Evolutionary conservation across 108 stramenopile genomes (phyloP).

Genomic region (Nitzschia sp.): DNA sequence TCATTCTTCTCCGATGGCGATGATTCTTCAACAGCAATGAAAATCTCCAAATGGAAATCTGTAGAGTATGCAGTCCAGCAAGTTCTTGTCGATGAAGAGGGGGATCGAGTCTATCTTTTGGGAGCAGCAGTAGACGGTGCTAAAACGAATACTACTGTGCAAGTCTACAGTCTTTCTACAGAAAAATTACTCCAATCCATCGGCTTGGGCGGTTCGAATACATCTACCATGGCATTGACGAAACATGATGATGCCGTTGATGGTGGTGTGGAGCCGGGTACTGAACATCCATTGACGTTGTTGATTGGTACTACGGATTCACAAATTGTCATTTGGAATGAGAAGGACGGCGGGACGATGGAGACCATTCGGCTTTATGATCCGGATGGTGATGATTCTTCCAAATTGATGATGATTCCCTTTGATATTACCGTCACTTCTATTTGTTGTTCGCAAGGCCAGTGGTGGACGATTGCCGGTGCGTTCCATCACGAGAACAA

Average conservation of each 20-base stretch:
- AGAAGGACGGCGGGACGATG: background rate
- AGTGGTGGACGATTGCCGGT: slow-evolving; percentile 3
- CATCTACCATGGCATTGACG: background rate
- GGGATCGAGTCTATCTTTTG: background rate
- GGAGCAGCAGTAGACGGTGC: too few relatives aligned
- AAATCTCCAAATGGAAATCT: background rate
- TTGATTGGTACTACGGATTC: slow-evolving; percentile 3
- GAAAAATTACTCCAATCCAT: background rate
- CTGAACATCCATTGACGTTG: background rate
- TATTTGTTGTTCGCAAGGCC: background rate
- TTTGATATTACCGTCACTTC: background rate
- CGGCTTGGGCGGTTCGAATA: background rate
- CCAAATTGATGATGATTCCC: background rate
- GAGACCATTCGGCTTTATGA: background rate
- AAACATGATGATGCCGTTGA: background rate
- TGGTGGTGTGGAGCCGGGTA: background rate
- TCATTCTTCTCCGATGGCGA: background rate
- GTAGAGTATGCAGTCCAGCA: background rate
- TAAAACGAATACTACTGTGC: background rate
- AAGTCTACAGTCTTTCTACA: background rate
- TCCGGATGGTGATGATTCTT: background rate
- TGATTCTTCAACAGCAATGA: background rate
- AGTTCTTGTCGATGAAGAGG: background rate
- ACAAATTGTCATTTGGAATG: background rate
- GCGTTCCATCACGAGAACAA: background rate